Evolutionary conservation across 805 yeast genomes (phyloP).

Genomic region (Alloascoidea hylecoeti): DNA sequence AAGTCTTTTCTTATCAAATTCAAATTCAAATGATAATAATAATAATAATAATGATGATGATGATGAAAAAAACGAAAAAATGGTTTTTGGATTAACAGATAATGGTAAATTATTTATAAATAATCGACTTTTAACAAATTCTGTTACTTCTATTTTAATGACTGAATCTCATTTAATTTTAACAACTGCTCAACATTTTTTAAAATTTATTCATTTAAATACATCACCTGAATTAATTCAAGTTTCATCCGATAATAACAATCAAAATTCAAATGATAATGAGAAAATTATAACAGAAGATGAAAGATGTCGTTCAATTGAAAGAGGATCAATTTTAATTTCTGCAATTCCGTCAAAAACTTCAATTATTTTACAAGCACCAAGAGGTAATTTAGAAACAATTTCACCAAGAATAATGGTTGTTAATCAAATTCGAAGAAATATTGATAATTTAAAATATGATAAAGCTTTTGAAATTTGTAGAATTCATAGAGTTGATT

Average conservation of each 20-base stretch:
- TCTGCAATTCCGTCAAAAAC: constrained; percentile 71
- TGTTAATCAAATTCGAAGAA: constrained; percentile 62
- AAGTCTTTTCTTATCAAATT: too few species aligned
- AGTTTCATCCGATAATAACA: constrained; percentile 19
- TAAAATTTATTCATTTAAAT: constrained; percentile 67
- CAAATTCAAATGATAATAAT: too few species aligned
- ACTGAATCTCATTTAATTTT: constrained; percentile 62
- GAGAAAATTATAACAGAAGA: too few species aligned
- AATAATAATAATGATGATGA: constrained; percentile 12
- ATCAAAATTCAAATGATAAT: too few species aligned
- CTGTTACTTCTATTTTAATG: constrained; percentile 69
- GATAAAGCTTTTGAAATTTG: constrained; percentile 70
- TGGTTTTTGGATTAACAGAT: constrained; percentile 59
- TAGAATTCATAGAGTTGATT: constrained; percentile 81
- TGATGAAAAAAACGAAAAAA: background rate
- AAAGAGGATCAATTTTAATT: constrained; percentile 81
- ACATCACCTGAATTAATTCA: constrained; percentile 14
- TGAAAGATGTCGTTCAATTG: constrained; percentile 81
- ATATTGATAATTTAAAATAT: constrained; percentile 44
- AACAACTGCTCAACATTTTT: constrained; percentile 78
- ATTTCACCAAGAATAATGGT: constrained; percentile 90
- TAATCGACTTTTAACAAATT: constrained; percentile 41
- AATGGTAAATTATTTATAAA: constrained; percentile 66
- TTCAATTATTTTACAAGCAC: constrained; percentile 80
- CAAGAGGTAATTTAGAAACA: constrained; percentile 92